Evolutionary conservation across 345 rosid genomes (phyloP), one percentile per base, ranked within the genome.

Genomic region (Dimocarpus longan): DNA sequence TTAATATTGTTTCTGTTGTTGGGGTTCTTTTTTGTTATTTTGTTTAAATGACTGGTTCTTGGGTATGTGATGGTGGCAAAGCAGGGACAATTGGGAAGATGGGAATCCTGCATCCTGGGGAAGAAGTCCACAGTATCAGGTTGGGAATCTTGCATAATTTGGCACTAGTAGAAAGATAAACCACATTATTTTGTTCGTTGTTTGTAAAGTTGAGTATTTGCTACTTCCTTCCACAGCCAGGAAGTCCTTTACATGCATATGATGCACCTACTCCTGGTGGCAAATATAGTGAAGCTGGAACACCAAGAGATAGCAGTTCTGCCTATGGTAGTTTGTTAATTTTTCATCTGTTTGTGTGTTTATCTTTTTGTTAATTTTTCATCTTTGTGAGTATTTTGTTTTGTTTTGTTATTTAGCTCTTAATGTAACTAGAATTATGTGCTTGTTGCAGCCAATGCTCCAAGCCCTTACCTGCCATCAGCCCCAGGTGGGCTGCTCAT

Each of bases 231-330:
- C 26, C 91, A 32, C 37, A 96, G 96, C 95, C 94, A n/a, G 97
- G 94, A 85, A 96, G 95, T 84, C 98, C 94, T 71, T 89, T 93
- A 66, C 89, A 97, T 57, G 80, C 92, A 4, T 96, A 90, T 76
- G 99, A 94, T 85, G 97, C 99, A 66, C 99, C 97, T 68, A 93
- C 98, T 81, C 98, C 99, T 24, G 92, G 97, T 76, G 95, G 97
- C 73, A 93, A 81, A 85, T 95, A 92, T 80, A 90, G 93, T 56
- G 98, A 94, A 37, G 94, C 93, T 28, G 99, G 99, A 70, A 94
- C 99, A 13, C 99, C 97, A 80, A 89, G 98, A 72, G 97, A 93
- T 72, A 86, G 88, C 83, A 80, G 87, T 84, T 93, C 90, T 24
- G 88, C 90, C 50, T 92, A 92, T 78, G 95, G 97, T 93, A 87